These are phyloP conservation scores for Fonsecaea erecta DNA, from an alignment of 2,329 filamentous ascomycete genomes.

Conservation along the genomic window DNA sequence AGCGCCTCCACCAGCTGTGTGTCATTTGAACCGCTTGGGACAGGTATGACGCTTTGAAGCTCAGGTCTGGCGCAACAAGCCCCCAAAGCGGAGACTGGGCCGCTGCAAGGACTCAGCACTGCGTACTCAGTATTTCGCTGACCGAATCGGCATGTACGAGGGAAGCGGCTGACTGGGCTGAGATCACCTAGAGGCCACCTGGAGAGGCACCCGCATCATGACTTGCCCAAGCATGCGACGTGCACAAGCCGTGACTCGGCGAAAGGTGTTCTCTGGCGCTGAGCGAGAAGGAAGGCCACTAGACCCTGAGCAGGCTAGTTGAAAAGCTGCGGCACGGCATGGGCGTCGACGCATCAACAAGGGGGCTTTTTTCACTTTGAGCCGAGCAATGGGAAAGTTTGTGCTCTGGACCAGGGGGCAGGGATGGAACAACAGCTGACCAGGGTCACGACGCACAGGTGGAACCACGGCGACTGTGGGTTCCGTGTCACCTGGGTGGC, in stretches of 20 bases:
- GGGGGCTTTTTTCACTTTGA: slow-evolving; percentile 2
- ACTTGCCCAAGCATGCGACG: background rate
- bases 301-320: background rate
- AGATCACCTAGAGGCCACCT: too few species aligned
- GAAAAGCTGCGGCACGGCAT: background rate
- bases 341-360: slow-evolving; percentile 6
- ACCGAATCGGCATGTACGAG: slow-evolving; percentile 11
- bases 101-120: background rate
- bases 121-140: background rate
- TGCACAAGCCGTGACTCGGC: slow-evolving; percentile 16
- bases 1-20: slow-evolving; percentile 7
- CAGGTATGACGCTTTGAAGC: slow-evolving; percentile 8
- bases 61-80: slow-evolving; percentile 1
- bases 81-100: background rate
- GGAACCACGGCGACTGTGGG: slow-evolving; percentile 33
- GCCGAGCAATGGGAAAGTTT: slow-evolving; percentile 10
- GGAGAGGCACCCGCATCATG: background rate
- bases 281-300: background rate
- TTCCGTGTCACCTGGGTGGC: slow-evolving; percentile 27
- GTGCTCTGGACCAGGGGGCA: slow-evolving; percentile 23
- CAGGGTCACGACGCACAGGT: slow-evolving; percentile 19
- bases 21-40: slow-evolving; percentile 12
- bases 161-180: slow-evolving; percentile 22
- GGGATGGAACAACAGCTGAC: slow-evolving; percentile 27
- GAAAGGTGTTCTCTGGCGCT: slow-evolving; percentile 5